Conservation (phyloP, 2,329 filamentous ascomycete species). For the Botryotinia globosa region DNA sequence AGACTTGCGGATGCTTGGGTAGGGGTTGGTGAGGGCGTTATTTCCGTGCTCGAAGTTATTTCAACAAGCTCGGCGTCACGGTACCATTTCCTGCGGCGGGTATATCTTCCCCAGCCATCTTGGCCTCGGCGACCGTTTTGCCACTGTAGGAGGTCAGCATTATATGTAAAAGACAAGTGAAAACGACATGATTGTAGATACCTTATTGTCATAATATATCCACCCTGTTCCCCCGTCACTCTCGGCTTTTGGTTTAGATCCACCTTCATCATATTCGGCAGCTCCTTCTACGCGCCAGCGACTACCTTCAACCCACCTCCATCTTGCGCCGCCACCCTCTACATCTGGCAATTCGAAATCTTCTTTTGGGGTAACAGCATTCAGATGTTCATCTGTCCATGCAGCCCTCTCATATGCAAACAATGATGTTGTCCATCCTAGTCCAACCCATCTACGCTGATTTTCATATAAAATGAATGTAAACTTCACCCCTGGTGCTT, state of each 20-base stretch:
- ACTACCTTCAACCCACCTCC: slow-evolving; percentile 82
- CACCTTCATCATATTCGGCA: slow-evolving; percentile 49
- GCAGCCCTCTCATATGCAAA: slow-evolving; percentile 85
- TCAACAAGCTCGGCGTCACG: slow-evolving; percentile 95
- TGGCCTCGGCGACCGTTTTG: slow-evolving; percentile 77
- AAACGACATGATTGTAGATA: slow-evolving; percentile 41
- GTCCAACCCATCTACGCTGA: slow-evolving; percentile 87
- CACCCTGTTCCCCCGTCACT: slow-evolving; percentile 65
- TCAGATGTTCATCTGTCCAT: slow-evolving; percentile 96
- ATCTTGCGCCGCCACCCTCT: slow-evolving; percentile 59
- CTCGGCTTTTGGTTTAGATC: slow-evolving; percentile 41
- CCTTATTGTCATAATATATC: slow-evolving; percentile 98
- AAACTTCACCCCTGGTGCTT: slow-evolving; percentile 81
- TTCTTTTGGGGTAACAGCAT: slow-evolving; percentile 71
- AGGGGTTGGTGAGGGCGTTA: slow-evolving; percentile 44
- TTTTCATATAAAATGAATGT: slow-evolving; percentile 98
- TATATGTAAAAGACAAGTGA: background rate
- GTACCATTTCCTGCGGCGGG: slow-evolving; percentile 90
- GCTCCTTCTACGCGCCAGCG: slow-evolving; percentile 85
- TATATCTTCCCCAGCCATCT: slow-evolving; percentile 95
- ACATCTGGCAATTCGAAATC: slow-evolving; percentile 67
- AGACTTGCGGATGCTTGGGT: slow-evolving; percentile 27
- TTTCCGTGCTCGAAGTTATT: slow-evolving; percentile 47
- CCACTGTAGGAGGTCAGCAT: slow-evolving; percentile 59
- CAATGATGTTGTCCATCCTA: slow-evolving; percentile 90